A percentile compares a stretch with the other conserved stretches of the same genome.
These are phyloP conservation scores for Noccaea bulbosa DNA, from an alignment of 345 rosid genomes.

Conservation along the genomic window DNA sequence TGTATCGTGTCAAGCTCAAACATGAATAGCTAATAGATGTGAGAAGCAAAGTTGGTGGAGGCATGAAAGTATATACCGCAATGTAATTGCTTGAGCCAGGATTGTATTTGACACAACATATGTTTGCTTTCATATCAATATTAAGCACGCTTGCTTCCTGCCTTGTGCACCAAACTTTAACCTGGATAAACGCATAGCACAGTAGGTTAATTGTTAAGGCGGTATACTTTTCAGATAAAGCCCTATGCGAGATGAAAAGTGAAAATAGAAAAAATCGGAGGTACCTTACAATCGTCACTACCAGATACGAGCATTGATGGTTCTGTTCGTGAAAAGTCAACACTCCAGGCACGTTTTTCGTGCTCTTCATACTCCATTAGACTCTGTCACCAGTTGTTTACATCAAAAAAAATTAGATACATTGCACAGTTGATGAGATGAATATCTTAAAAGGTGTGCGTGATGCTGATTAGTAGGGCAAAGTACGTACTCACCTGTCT, in stretches of 20 bases:
- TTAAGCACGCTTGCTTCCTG: constrained; percentile 94
- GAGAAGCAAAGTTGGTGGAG: constrained; percentile 22
- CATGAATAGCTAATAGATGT: constrained; percentile 4
- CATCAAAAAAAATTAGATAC: constrained; percentile 1
- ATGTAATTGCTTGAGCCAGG: constrained; percentile 94
- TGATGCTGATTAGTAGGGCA: constrained; percentile 3
- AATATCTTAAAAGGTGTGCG: constrained; percentile 2
- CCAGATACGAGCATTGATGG: constrained; percentile 99
- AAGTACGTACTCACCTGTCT: constrained; percentile 65
- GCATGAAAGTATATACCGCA: constrained; percentile 63
- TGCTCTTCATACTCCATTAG: constrained; percentile 99
- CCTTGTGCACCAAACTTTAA: constrained; percentile 96
- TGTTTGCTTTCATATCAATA: constrained; percentile 98
- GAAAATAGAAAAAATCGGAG: constrained; percentile 23
- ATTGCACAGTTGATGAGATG: constrained; percentile 11
- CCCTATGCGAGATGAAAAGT: neutral
- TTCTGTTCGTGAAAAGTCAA: constrained; percentile 90
- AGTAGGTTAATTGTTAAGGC: neutral
- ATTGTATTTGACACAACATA: constrained; percentile 97
- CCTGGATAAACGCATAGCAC: constrained; percentile 53
- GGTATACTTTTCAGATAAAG: neutral
- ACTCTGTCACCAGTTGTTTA: constrained; percentile 54
- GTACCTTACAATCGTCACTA: constrained; percentile 97
- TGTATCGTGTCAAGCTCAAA: constrained; percentile 21
- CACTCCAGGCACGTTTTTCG: constrained; percentile 99